Conservation (phyloP, 257 asterid species). For the Rhazya stricta region DNA sequence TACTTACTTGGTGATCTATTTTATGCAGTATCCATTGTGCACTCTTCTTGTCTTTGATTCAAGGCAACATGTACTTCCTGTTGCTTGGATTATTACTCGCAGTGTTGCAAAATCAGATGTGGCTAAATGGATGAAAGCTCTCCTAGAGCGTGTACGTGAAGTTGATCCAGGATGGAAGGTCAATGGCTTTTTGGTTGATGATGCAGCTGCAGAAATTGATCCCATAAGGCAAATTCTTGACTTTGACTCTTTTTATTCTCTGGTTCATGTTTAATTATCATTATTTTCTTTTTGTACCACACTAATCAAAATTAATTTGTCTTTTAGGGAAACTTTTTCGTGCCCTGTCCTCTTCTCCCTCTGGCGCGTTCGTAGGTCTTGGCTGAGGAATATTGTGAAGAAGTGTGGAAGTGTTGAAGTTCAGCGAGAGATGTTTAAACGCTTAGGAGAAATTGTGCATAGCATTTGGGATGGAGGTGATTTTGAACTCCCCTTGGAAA, state of each 20-base stretch:
- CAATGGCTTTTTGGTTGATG: conserved; percentile 74
- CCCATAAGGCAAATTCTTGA: conserved; percentile 64
- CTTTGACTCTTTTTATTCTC: conserved; percentile 14
- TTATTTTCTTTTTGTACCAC: not conserved
- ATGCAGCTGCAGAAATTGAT: conserved; percentile 84
- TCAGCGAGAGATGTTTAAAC: conserved; percentile 81
- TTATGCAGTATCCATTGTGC: conserved; percentile 86
- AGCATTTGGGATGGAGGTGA: conserved; percentile 73
- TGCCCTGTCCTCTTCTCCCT: conserved; percentile 90
- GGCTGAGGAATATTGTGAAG: conserved; percentile 75
- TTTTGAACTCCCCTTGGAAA: conserved; percentile 47
- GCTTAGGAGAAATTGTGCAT: conserved; percentile 70
- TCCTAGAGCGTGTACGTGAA: conserved; percentile 59
- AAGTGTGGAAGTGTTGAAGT: conserved; percentile 68
- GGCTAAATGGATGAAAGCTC: conserved; percentile 78
- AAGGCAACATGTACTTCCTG: conserved; percentile 94
- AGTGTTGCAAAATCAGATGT: conserved; percentile 71
- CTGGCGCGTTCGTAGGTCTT: conserved; percentile 92
- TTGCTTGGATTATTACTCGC: conserved; percentile 93
- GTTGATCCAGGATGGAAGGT: conserved; percentile 85
- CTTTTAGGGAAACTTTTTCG: conserved; percentile 79
- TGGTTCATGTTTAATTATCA: not conserved
- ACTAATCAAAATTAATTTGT: not conserved
- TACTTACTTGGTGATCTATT: conserved; percentile 29
- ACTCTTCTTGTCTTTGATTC: conserved; percentile 95